phyloP scores from a whole-genome alignment of 2,329 filamentous ascomycete genomes.

The Talaromyces sp. region DNA sequence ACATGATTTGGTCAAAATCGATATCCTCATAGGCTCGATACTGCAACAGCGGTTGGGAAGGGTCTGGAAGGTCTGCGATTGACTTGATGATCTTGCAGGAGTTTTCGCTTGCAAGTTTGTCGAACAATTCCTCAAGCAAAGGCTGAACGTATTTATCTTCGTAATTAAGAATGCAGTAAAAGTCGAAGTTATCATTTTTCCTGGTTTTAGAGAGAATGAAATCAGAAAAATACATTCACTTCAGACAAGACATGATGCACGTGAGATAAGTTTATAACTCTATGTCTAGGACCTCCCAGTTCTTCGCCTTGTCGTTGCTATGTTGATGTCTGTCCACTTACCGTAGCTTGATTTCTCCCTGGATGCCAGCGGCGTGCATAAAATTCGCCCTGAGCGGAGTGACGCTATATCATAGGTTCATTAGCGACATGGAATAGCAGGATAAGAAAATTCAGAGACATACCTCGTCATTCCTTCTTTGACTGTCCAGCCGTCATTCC shows the following conservation, averaged over 20 bases:
- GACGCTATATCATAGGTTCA: constrained; percentile 55
- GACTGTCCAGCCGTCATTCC: constrained; percentile 91
- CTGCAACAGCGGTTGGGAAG: constrained; percentile 61
- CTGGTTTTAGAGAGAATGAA: constrained; percentile 31
- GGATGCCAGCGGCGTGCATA: constrained; percentile 67
- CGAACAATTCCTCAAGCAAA: constrained; percentile 71
- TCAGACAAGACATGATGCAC: constrained; percentile 7
- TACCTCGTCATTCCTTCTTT: constrained; percentile 83
- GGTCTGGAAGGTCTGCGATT: constrained; percentile 47
- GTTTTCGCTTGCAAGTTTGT: constrained; percentile 56
- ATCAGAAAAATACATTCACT: constrained; percentile 14
- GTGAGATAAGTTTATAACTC: constrained; percentile 12
- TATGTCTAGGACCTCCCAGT: constrained; percentile 19
- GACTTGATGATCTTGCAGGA: constrained; percentile 56
- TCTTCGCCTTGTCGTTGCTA: constrained; percentile 20
- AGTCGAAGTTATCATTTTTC: constrained; percentile 36
- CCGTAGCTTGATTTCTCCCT: constrained; percentile 70
- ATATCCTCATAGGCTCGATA: constrained; percentile 83
- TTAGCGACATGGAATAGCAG: neutral
- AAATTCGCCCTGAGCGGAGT: constrained; percentile 92
- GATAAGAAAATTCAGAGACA: constrained; percentile 9
- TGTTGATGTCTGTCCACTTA: constrained; percentile 56
- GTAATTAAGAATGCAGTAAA: constrained; percentile 77
- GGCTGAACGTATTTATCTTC: constrained; percentile 87
- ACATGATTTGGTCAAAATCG: constrained; percentile 72